Evolutionary conservation across 2,329 filamentous ascomycete genomes (phyloP).

Genomic region (Cercospora janseana): DNA sequence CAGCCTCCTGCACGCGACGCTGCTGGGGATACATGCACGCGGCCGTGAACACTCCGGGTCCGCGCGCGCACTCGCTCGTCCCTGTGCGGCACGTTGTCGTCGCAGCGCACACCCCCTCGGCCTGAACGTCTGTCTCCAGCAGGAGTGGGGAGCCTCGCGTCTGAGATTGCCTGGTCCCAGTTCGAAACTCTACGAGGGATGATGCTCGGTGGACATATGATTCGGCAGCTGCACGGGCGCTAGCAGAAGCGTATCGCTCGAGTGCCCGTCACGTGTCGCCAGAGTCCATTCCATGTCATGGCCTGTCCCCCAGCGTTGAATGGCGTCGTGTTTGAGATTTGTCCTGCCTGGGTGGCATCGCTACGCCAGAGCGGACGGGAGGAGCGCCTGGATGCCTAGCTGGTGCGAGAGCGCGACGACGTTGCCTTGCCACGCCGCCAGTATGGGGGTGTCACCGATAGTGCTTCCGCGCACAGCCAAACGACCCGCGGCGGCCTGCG

Average conservation of each 20-base stretch:
- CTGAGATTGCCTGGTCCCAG: conserved; percentile 1
- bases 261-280: conserved; percentile 1
- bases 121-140: background rate
- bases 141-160: conserved; percentile 10
- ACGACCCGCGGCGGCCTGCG: no score
- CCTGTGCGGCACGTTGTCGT: background rate
- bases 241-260: conserved; percentile 1
- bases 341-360: conserved; percentile 1
- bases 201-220: conserved; percentile 12
- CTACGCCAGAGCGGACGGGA: conserved; percentile 8
- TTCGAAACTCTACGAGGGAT: background rate
- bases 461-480: background rate
- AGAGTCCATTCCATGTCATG: no score
- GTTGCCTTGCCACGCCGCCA: conserved; percentile 5
- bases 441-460: no score
- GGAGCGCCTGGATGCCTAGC: conserved; percentile 6
- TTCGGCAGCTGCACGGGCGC: background rate
- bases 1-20: conserved; percentile 13
- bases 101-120: background rate
- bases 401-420: background rate
- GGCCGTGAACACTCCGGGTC: background rate
- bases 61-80: background rate
- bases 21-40: conserved; percentile 13
- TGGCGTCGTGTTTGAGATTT: background rate
- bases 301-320: no score